Conservation (phyloP, 2,329 filamentous ascomycete genomes). For the Salinomyces thailandicus region DNA sequence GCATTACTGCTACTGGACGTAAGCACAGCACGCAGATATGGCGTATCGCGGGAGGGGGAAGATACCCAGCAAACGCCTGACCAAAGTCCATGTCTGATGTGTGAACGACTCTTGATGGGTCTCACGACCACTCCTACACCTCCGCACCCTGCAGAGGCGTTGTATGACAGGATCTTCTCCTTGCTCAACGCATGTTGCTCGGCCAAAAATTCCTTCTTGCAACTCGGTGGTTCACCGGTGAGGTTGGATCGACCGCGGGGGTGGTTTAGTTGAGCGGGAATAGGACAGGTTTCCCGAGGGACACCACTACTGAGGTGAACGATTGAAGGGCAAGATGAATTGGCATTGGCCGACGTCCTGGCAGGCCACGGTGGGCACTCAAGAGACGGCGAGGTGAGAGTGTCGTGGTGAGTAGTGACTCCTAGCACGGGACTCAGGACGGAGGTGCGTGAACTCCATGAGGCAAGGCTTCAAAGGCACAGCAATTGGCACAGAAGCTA, state of each 20-base stretch:
- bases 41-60: slow-evolving; percentile 8
- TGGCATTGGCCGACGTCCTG: too few species aligned
- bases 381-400: too few species aligned
- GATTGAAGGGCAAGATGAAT: too few species aligned
- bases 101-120: slow-evolving; percentile 1
- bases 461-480: slow-evolving; percentile 13
- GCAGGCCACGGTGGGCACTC: too few species aligned
- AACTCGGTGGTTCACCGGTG: slow-evolving; percentile 1
- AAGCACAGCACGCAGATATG: slow-evolving; percentile 5
- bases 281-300: too few species aligned
- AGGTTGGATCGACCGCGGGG: background rate
- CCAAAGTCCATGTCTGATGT: slow-evolving; percentile 15
- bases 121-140: background rate
- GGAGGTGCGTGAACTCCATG: slow-evolving; percentile 16
- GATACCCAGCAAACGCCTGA: slow-evolving; percentile 15
- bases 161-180: background rate
- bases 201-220: background rate
- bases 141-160: background rate
- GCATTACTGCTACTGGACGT: slow-evolving; percentile 7
- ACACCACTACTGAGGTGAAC: too few species aligned
- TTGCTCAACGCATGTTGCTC: slow-evolving; percentile 1
- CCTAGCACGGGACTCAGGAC: slow-evolving; percentile 10
- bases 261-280: too few species aligned
- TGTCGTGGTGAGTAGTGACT: slow-evolving; percentile 3
- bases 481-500: slow-evolving; percentile 14